A percentile compares a stretch with the other conserved stretches of the same genome.
These are phyloP conservation scores for Plantago coronopus DNA, from an alignment of 305 asterid species.

Conservation along the genomic window DNA sequence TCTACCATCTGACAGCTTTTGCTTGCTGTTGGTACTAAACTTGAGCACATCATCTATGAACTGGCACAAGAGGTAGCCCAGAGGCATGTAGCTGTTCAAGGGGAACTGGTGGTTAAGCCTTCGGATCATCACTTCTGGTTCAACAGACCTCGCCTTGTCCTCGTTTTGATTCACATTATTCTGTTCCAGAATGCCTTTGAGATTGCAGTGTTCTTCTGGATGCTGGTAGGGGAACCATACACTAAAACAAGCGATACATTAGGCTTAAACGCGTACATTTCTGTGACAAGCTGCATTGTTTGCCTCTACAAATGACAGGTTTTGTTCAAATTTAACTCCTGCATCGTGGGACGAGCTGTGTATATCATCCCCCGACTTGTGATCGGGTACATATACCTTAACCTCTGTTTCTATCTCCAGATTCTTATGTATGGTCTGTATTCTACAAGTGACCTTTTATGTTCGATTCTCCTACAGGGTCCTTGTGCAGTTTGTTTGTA, in stretches of 20 bases:
- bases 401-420: background rate
- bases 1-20: slow-evolving; percentile 38
- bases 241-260: background rate
- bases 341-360: slow-evolving; percentile 62
- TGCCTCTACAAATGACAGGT: slow-evolving; percentile 29
- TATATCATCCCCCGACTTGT: slow-evolving; percentile 59
- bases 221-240: slow-evolving; percentile 37
- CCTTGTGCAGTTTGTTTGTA: slow-evolving; percentile 54
- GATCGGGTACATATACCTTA: slow-evolving; percentile 39
- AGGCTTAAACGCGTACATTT: background rate
- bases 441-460: background rate
- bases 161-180: slow-evolving; percentile 46
- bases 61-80: slow-evolving; percentile 58
- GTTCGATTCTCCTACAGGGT: slow-evolving; percentile 33
- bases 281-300: background rate
- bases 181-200: slow-evolving; percentile 73
- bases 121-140: slow-evolving; percentile 81
- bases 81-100: slow-evolving; percentile 44
- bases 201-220: slow-evolving; percentile 72
- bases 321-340: slow-evolving; percentile 48
- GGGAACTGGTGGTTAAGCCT: slow-evolving; percentile 53
- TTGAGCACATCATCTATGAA: slow-evolving; percentile 62
- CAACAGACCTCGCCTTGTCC: slow-evolving; percentile 49
- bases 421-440: background rate
- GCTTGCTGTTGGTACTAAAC: slow-evolving; percentile 63